Conservation (phyloP, 177 flowering plant genomes). For the Tripterygium wilfordii region DNA sequence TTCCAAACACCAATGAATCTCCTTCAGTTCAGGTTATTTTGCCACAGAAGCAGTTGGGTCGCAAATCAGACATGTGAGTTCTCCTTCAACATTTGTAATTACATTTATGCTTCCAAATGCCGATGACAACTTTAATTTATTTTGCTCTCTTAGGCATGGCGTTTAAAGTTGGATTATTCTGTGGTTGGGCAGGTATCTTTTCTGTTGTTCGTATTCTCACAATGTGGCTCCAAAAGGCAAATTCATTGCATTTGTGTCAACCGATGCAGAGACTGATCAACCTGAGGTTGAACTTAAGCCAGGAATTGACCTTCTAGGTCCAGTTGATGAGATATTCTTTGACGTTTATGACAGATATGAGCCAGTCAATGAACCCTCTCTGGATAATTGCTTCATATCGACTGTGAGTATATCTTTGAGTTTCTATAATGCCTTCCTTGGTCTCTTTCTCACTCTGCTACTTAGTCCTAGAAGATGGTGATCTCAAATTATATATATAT, state of each 20-base stretch:
- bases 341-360: conserved; percentile 84
- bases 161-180: no score
- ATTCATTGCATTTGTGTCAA: conserved; percentile 89
- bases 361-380: conserved; percentile 86
- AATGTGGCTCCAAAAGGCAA: conserved; percentile 98
- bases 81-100: not conserved
- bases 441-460: not conserved
- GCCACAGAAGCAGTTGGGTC: conserved; percentile 94
- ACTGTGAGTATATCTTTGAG: conserved; percentile 39
- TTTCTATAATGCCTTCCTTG: not conserved
- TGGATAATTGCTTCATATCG: conserved; percentile 91
- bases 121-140: no score
- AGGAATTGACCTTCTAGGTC: conserved; percentile 89
- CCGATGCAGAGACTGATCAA: conserved; percentile 91
- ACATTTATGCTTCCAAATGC: no score
- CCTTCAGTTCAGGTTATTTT: conserved; percentile 91
- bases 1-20: conserved; percentile 81
- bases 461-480: not conserved
- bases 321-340: conserved; percentile 90
- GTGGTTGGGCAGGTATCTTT: conserved; percentile 75
- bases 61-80: conserved; percentile 89
- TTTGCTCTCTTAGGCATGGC: no score
- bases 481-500: not conserved
- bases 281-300: conserved; percentile 78
- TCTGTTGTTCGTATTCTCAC: conserved; percentile 94